Evolutionary conservation across 306 rosid species (phyloP), one percentile per base, ranked within the genome.

Genomic region (Quercus glauca): DNA sequence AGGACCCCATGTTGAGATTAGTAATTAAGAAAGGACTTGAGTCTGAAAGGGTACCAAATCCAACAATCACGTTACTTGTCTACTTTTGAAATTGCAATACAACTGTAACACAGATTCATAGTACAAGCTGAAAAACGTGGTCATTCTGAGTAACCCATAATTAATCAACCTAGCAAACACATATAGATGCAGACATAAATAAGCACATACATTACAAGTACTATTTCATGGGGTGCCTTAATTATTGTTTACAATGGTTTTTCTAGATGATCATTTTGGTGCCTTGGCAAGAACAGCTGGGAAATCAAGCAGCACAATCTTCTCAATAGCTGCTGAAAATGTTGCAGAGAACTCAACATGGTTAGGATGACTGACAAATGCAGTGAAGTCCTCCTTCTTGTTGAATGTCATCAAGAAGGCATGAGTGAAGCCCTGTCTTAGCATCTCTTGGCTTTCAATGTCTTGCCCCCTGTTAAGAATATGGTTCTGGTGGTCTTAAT

Each of bases 371-470:
- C 87, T 70, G 31, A 81, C 88, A 86, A 92, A 95, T 71, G 85
- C 88, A 65, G 60, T 43, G 69, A 82, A 91, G 82, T 88, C 99
- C 69, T 91, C 98, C 82, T 91, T 95, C 75, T 87, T 90, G 80
- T 79, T 45, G 81, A 95, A 95, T 82, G 99, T 91, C 92, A 90
- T 92, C 70, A 89, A 58, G 88, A 95, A 87, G 33, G 90, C 95
- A 81, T 95, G 97, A 64, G 97, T 95, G 76, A 88, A 95, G 37
- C 99, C 99, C 83, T 91, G 97, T 78, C 92, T 90, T 41, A 95
- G 87, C 81, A 84, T 72, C 57, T 92, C 98, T 63, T 76, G 83
- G 84, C 98, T 93, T 80, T 92, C 99, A 71, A 80, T 55, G 73
- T 92, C 99, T 31, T 87, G 73, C 79, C 98, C 99, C 99, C 97